Evolutionary conservation across 2,329 filamentous ascomycete genomes (phyloP), one percentile per base, ranked within the genome.

Genomic region (Diaporthe vexans): DNA sequence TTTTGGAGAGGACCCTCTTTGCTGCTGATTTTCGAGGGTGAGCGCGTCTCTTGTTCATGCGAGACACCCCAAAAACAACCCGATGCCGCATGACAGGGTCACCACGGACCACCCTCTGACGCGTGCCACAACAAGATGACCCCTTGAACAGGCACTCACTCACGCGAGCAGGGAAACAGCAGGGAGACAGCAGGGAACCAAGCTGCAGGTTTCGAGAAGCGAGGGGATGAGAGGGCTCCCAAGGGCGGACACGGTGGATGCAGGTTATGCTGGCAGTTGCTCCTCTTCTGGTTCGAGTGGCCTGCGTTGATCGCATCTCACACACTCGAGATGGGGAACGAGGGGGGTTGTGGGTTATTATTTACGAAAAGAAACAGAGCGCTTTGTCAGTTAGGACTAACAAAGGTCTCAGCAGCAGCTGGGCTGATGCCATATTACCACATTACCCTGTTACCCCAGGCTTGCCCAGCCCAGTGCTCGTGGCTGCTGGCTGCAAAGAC

Each of bases 41-140:
- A 56, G 70, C 70, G 70, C 58, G 70, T 72, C 46, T 40, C 35
- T 52, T 43, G 57, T 61, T 71, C 69, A 71, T 71, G 69, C 69
- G 69, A 54, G 46, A 63, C 70, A 51, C 70, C 46, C 40, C 46
- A n/a, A 52, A 19, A 72, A 59, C 51, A 51, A 19, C 35, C 37
- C 46, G 48, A 35, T 40, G 51, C 71, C 71, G 40, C 74, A 57
- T 71, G 71, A 71, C 71, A 54, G 71, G 63, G 59, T 61, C 54
- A 51, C 35, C 63, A 69, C 70, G 37, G 59, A 37, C 58, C 68
- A 37, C 46, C 15, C 4, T 4, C 48, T 56, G 74, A 43, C 72
- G 72, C 72, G 74, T 74, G 72, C 68, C 21, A 21, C 59, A 17
- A 11, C 61, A 58, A 43, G 51, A 58, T 75, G 74, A 75, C 59